Evolutionary conservation across 441 rosid species (phyloP).

Genomic region (Adansonia grandidieri): DNA sequence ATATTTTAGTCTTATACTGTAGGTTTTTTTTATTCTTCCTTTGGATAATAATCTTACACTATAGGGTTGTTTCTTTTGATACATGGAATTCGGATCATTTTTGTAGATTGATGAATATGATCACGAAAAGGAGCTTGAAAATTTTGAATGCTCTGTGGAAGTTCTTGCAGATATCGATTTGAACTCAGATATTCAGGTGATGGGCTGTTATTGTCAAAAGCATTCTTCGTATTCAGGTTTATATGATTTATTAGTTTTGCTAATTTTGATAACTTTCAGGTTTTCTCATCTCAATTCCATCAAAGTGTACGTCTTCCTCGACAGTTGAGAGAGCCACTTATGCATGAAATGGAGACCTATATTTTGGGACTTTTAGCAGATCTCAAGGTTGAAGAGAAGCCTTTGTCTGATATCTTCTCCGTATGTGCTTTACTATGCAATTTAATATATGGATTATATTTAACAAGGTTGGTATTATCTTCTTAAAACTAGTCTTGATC

Average conservation of each 20-base stretch:
- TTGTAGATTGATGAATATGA: slow-evolving; percentile 63
- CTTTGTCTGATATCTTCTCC: slow-evolving; percentile 70
- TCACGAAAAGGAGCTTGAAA: slow-evolving; percentile 47
- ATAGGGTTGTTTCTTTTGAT: slow-evolving; percentile 25
- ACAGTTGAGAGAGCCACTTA: slow-evolving; percentile 71
- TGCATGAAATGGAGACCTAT: slow-evolving; percentile 75
- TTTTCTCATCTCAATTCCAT: slow-evolving; percentile 45
- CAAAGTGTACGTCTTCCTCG: slow-evolving; percentile 64
- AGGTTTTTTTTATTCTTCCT: slow-evolving; percentile 14
- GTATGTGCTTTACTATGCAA: slow-evolving; percentile 73
- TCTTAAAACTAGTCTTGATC: slow-evolving; percentile 14
- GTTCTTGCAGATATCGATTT: slow-evolving; percentile 63
- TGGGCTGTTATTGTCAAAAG: slow-evolving; percentile 28
- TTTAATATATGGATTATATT: slow-evolving; percentile 64
- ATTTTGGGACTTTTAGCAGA: slow-evolving; percentile 52
- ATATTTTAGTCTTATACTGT: slow-evolving; percentile 13
- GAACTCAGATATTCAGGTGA: slow-evolving; percentile 54
- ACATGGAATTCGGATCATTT: slow-evolving; percentile 35
- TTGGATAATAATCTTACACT: too few relatives aligned
- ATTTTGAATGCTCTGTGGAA: slow-evolving; percentile 84
- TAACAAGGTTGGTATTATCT: slow-evolving; percentile 59
- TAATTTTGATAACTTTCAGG: slow-evolving; percentile 46
- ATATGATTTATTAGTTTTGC: slow-evolving; percentile 11
- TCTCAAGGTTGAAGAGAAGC: slow-evolving; percentile 49
- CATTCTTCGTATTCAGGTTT: slow-evolving; percentile 18